Evolutionary conservation across 129 eudicot species (phyloP), one percentile per base, ranked within the genome.

Genomic region (Flaveria sonorensis): DNA sequence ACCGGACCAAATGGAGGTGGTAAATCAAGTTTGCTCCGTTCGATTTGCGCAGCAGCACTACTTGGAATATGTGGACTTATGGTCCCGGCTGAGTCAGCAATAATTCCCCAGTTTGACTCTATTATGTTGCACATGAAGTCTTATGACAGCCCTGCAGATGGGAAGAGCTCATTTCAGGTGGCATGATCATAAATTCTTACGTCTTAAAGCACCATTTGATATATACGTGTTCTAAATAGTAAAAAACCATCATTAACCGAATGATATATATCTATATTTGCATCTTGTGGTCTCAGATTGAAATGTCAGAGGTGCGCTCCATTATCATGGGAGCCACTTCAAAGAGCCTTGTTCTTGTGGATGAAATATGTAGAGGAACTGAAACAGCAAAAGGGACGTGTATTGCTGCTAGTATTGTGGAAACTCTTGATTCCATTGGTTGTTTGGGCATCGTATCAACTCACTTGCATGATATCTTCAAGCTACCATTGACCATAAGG

Each of bases 1-100:
- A 94, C 98, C 7, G 98, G 98, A 72, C 98, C 98, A 40, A 94
- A 94, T 72, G 98, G 98, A 18, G 98, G 98, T 30, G 98, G 98
- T 66, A 94, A 94, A 84, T 94, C 98, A 67, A 91, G 98, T 70
- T 84, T 94, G 72, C 89, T 94, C 68, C 83, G 98, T 48, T 91
- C 98, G 19, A 85, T 91, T 77, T 91, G 97, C 81, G 97, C 98
- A 24, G 96, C 98, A 51, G 89, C 98, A 42, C 60, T 94, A 68
- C 85, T 94, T 39, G 98, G 97, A 73, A 85, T 87, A 71, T 91
- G 98, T 57, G 98, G 98, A 36, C 77, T 94, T 42, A 94, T 94
- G 98, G 90, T 94, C 52, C 98, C 98, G 67, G 98, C 98, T 4
- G 91, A 89, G 79, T 90, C 97, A 45, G 98, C 98, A 70, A 77